These are phyloP conservation scores for Colletotrichum paranaense DNA, from an alignment of 2,329 filamentous ascomycete species.

Conservation along the genomic window DNA sequence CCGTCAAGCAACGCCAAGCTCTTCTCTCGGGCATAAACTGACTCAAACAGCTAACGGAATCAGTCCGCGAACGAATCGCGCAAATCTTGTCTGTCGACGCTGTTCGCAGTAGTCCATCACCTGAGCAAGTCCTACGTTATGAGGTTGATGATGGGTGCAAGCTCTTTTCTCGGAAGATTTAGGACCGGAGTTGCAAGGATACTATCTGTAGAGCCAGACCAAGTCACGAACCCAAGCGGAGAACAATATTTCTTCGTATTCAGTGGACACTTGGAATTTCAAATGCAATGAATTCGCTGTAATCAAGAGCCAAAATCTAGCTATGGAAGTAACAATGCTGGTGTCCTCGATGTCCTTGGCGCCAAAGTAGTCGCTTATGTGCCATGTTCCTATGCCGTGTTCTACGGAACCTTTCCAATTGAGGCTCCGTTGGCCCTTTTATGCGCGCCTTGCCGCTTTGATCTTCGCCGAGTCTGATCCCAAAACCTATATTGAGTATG, in stretches of 20 bases:
- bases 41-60: not conserved
- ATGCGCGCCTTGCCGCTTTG: not conserved
- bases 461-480: not conserved
- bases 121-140: not conserved
- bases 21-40: slow-evolving; percentile 1
- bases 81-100: not conserved
- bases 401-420: not conserved
- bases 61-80: not conserved
- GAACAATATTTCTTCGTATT: no score
- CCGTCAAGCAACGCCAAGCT: slow-evolving; percentile 10
- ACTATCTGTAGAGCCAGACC: not conserved
- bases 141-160: no score
- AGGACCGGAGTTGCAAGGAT: not conserved
- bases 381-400: not conserved
- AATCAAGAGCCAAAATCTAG: not conserved
- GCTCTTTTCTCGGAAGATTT: not conserved
- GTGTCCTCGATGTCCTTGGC: not conserved
- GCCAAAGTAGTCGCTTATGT: not conserved
- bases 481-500: slow-evolving; percentile 15
- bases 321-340: not conserved
- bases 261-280: not conserved
- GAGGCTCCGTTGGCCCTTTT: not conserved
- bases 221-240: no score
- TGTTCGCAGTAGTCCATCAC: not conserved
- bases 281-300: not conserved